These are phyloP conservation scores for Yarrowia keelungensis DNA, from an alignment of 805 yeast genomes.

Conservation along the genomic window DNA sequence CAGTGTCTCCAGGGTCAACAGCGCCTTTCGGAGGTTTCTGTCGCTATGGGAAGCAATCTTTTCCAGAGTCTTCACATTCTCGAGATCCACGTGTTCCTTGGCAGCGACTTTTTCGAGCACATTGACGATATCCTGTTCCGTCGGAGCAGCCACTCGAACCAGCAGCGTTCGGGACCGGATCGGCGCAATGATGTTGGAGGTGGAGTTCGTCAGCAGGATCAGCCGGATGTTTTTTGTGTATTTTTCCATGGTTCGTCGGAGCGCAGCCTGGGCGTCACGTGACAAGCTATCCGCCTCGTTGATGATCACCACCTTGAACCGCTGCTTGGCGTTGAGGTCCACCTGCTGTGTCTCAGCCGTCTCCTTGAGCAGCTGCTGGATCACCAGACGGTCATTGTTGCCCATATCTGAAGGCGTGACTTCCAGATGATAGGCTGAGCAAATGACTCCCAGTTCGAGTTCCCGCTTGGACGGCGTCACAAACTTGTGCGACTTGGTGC, in stretches of 20 bases:
- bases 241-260: slow-evolving; percentile 95
- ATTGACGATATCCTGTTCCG: slow-evolving; percentile 59
- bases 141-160: slow-evolving; percentile 87
- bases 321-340: slow-evolving; percentile 65
- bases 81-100: slow-evolving; percentile 60
- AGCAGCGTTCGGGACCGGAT: slow-evolving; percentile 90
- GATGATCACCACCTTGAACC: slow-evolving; percentile 62
- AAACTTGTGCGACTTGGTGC: slow-evolving; percentile 88
- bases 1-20: slow-evolving; percentile 83
- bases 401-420: slow-evolving; percentile 98
- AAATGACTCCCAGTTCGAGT: slow-evolving; percentile 90
- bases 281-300: slow-evolving; percentile 91
- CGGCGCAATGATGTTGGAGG: slow-evolving; percentile 91
- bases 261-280: slow-evolving; percentile 94
- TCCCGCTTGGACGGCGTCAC: slow-evolving; percentile 75
- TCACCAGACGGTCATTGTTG: slow-evolving; percentile 90
- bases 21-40: slow-evolving; percentile 78
- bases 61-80: slow-evolving; percentile 52
- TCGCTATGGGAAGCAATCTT: slow-evolving; percentile 63
- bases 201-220: slow-evolving; percentile 83
- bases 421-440: slow-evolving; percentile 89
- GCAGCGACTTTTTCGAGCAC: slow-evolving; percentile 64
- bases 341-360: slow-evolving; percentile 95
- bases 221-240: slow-evolving; percentile 87
- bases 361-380: slow-evolving; percentile 91